A percentile compares a stretch with the other conserved stretches of the same genome.
Conservation (phyloP, 257 asterid genomes). For the Ophiorrhiza pumila region DNA sequence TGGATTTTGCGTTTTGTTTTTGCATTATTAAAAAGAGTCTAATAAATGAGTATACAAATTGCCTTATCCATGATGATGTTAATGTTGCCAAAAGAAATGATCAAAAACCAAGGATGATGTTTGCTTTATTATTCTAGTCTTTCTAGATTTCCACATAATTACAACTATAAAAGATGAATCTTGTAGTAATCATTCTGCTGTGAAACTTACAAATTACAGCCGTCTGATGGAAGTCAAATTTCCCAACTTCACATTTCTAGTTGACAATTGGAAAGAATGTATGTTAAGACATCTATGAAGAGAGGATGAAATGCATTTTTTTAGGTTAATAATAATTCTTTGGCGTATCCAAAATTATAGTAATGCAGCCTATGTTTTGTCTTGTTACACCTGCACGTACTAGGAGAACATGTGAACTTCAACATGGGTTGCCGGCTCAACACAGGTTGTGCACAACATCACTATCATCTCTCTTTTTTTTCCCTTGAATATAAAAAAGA, state of each 20-base stretch:
- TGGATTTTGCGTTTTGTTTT: too few species aligned
- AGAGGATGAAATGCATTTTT: neutral
- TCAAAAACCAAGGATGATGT: too few species aligned
- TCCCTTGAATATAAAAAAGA: neutral
- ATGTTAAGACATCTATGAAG: neutral
- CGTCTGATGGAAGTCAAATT: neutral
- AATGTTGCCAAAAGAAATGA: too few species aligned
- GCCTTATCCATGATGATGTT: too few species aligned
- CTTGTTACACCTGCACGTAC: too few species aligned
- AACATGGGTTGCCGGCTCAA: slow-evolving; percentile 67
- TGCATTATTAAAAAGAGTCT: too few species aligned
- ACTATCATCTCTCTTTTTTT: neutral
- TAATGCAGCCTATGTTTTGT: slow-evolving; percentile 7
- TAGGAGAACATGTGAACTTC: slow-evolving; percentile 49
- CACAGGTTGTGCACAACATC: slow-evolving; percentile 36
- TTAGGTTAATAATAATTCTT: too few species aligned
- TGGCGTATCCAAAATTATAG: too few species aligned
- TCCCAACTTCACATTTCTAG: neutral
- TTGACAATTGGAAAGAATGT: neutral
- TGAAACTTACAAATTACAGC: neutral
- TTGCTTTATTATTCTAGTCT: too few species aligned
- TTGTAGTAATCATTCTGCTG: neutral
- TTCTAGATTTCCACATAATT: too few species aligned
- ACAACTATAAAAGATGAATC: too few species aligned
- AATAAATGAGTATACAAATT: too few species aligned